Evolutionary conservation across 176 grass and related monocot genomes (phyloP), one percentile per base, ranked within the genome.

Genomic region (Rhynchospora tenuis): DNA sequence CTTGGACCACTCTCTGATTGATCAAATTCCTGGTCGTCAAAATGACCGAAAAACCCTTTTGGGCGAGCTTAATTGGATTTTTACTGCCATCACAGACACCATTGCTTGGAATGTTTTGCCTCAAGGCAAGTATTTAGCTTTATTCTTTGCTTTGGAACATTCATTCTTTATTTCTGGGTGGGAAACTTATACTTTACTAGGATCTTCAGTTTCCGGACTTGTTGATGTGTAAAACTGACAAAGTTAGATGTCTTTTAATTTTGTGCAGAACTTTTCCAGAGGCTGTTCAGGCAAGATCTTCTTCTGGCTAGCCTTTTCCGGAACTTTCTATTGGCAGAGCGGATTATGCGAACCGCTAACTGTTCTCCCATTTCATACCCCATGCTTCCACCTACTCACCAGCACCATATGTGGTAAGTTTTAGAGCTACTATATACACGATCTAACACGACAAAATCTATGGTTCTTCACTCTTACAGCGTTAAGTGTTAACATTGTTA

Each of bases 81-180:
- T 95, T 77, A 99, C 96, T 28, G 96, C 96, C 56, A 88, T 99
- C 72, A 99, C 96, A 46, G 96, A 99, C 64, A 99, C 96, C 64
- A 93, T 99, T 74, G 96, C 96, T 50, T 99, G 96, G 96, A 99
- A 99, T 88, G 93, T 92, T 86, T 93, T 99, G 81, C 93, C 96
- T 83, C 96, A 93, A 91, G 96, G 96, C 95, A 99, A 58, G 72
- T 59, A 65, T 55, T 27, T 50, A 77, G 71, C 57, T 33, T 50
- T 63, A 16, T 50, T 79, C 15, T 51, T 62, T 69, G 38, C 28
- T 60, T 45, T 61, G 7, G 12, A 22, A 23, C 46, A 61, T 62
- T 31, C 42, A 1, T 61, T 83, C 2, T 42, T 78, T 15, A 38
- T 73, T 33, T 42, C 65, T 60, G 72, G 68, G 45, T 48, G 14